A percentile compares a stretch with the other conserved stretches of the same genome.
Conservation (phyloP, 164 flowering plant species). For the Aristolochia fimbriata region DNA sequence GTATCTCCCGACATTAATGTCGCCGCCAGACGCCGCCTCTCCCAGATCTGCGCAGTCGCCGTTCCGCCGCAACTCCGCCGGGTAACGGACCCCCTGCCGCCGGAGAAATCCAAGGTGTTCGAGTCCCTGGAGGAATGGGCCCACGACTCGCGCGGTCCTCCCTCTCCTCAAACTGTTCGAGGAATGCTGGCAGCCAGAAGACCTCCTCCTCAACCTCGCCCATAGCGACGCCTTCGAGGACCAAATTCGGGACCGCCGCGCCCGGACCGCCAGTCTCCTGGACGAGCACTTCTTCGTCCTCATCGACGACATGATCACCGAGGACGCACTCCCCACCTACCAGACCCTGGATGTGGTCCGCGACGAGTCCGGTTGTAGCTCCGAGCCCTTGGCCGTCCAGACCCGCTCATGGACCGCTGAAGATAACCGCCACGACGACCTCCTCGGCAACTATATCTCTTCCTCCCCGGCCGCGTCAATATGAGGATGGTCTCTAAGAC, state of each 20-base stretch:
- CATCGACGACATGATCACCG: slow-evolving; percentile 35
- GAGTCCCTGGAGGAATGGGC: slow-evolving; percentile 18
- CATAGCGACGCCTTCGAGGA: slow-evolving; percentile 22
- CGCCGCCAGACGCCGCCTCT: neutral
- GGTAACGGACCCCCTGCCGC: slow-evolving; percentile 9
- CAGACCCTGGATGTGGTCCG: slow-evolving; percentile 21
- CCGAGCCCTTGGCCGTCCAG: slow-evolving; percentile 30
- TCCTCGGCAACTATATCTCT: slow-evolving; percentile 29
- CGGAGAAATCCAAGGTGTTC: slow-evolving; percentile 26
- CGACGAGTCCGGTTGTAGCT: slow-evolving; percentile 26
- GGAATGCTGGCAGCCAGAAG: slow-evolving; percentile 36
- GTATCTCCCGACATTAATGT: too few species aligned
- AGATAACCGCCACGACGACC: slow-evolving; percentile 22
- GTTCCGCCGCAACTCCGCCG: neutral
- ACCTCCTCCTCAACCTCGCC: slow-evolving; percentile 31
- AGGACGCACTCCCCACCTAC: slow-evolving; percentile 27
- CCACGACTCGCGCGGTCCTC: slow-evolving; percentile 14
- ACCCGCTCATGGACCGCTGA: slow-evolving; percentile 30
- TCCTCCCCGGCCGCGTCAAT: slow-evolving; percentile 33
- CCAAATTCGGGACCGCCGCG: slow-evolving; percentile 17
- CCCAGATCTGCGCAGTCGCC: neutral
- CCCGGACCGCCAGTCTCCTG: slow-evolving; percentile 19
- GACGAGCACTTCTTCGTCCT: slow-evolving; percentile 30
- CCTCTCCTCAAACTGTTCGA: slow-evolving; percentile 29
- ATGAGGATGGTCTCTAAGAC: slow-evolving; percentile 31